phyloP scores from a whole-genome alignment of 1,284 basidiomycete genomes.

The Papiliotrema laurentii region DNA sequence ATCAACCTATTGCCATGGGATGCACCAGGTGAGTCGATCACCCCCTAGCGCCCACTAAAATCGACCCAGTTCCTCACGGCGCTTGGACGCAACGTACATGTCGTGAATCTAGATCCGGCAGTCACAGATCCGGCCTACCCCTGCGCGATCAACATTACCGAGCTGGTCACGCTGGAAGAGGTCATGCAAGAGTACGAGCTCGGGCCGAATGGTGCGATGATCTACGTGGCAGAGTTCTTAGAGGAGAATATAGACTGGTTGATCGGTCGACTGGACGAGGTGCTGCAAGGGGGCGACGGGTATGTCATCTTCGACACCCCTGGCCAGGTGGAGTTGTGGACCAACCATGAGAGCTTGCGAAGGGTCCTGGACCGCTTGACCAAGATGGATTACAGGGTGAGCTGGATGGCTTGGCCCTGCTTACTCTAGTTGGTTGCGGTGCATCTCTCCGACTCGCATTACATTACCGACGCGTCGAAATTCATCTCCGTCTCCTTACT shows the following conservation, averaged over 20 bases:
- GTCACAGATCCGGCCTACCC: conserved; percentile 85
- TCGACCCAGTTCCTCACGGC: conserved; percentile 67
- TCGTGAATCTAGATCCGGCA: conserved; percentile 96
- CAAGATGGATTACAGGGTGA: conserved; percentile 78
- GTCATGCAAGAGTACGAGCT: conserved; percentile 81
- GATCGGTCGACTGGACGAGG: conserved; percentile 61
- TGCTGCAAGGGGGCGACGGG: conserved; percentile 37
- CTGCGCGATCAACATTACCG: conserved; percentile 78
- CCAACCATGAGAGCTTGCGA: conserved; percentile 87
- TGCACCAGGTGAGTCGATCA: conserved; percentile 60
- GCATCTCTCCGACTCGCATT: conserved; percentile 93
- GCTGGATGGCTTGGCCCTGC: conserved; percentile 26
- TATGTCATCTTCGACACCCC: conserved; percentile 96
- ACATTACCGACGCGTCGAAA: conserved; percentile 92
- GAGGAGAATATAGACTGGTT: conserved; percentile 96
- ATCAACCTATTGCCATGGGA: conserved; percentile 89
- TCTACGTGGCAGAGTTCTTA: conserved; percentile 97
- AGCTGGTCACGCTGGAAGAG: conserved; percentile 80
- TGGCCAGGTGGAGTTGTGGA: conserved; percentile 95
- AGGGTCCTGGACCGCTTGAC: conserved; percentile 66
- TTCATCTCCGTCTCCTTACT: conserved; percentile 91
- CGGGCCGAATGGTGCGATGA: conserved; percentile 94
- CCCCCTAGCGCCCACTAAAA: background rate
- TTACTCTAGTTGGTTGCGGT: conserved; percentile 75
- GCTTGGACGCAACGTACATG: conserved; percentile 73